Evolutionary conservation across 495 filamentous ascomycete genomes (phyloP).

Genomic region (Hypoxylon rickii): DNA sequence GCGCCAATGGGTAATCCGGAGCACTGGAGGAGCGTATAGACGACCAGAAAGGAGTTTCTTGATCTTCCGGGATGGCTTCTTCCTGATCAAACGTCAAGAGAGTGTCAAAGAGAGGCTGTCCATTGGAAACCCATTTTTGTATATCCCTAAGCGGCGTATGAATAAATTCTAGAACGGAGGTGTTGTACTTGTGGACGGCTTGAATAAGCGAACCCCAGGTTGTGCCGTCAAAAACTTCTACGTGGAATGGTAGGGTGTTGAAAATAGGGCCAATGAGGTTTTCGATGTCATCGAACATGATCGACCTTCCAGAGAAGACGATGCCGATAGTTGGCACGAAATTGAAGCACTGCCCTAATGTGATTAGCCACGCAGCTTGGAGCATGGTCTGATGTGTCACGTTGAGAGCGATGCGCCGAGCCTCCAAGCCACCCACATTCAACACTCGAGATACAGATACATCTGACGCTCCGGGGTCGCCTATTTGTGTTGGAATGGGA

Average conservation of each 20-base stretch:
- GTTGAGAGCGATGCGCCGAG: conserved; percentile 56
- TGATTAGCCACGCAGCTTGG: conserved; percentile 70
- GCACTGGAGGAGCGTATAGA: conserved; percentile 50
- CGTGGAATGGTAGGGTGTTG: conserved; percentile 80
- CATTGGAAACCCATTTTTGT: conserved; percentile 67
- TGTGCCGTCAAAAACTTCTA: conserved; percentile 49
- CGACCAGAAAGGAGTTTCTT: conserved; percentile 56
- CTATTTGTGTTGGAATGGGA: conserved; percentile 31
- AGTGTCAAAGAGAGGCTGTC: conserved; percentile 73
- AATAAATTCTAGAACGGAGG: conserved; percentile 62
- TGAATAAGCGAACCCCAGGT: conserved; percentile 57
- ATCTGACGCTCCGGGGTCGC: conserved; percentile 9
- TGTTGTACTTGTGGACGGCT: conserved; percentile 65
- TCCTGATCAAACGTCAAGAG: conserved; percentile 82
- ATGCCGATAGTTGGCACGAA: conserved; percentile 60
- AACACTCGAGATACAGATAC: conserved; percentile 24
- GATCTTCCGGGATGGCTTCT: conserved; percentile 19
- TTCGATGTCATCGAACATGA: conserved; percentile 69
- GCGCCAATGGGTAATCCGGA: conserved; percentile 73
- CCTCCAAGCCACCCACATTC: conserved; percentile 46
- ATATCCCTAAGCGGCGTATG: conserved; percentile 75
- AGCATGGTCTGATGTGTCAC: conserved; percentile 77
- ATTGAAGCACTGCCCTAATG: conserved; percentile 47
- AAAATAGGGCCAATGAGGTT: conserved; percentile 81
- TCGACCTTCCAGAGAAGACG: conserved; percentile 70